These are phyloP conservation scores for Draba incana DNA, from an alignment of 345 rosid species.

Conservation along the genomic window DNA sequence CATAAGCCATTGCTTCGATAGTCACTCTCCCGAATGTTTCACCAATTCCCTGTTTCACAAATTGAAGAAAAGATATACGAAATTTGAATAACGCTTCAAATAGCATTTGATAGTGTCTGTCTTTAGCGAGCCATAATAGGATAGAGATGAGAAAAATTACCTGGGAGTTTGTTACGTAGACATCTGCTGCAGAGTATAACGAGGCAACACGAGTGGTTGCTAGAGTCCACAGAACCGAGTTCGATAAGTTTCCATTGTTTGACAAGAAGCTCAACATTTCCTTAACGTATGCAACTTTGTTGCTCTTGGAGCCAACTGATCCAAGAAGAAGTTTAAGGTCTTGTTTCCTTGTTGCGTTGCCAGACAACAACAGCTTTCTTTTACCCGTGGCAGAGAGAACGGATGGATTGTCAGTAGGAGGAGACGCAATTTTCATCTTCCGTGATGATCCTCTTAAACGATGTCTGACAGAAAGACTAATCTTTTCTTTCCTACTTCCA, in stretches of 20 bases:
- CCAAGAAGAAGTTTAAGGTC: slow-evolving; percentile 83
- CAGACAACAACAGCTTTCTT: slow-evolving; percentile 45
- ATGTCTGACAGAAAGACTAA: slow-evolving; percentile 52
- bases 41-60: slow-evolving; percentile 69
- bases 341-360: slow-evolving; percentile 45
- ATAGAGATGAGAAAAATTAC: slow-evolving; percentile 40
- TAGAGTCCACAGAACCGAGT: slow-evolving; percentile 75
- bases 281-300: slow-evolving; percentile 77
- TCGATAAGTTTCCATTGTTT: slow-evolving; percentile 63
- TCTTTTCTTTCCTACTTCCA: slow-evolving; percentile 36
- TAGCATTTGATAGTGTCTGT: slow-evolving; percentile 21
- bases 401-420: slow-evolving; percentile 32
- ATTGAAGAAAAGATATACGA: slow-evolving; percentile 1
- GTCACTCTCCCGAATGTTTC: slow-evolving; percentile 99
- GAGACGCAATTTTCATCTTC: slow-evolving; percentile 33
- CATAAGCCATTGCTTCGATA: slow-evolving; percentile 96
- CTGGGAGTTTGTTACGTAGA: slow-evolving; percentile 91
- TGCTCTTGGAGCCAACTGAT: slow-evolving; percentile 98
- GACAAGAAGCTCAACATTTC: slow-evolving; percentile 69
- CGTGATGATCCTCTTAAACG: slow-evolving; percentile 71
- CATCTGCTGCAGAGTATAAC: slow-evolving; percentile 94
- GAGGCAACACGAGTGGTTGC: slow-evolving; percentile 89
- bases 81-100: slow-evolving; percentile 18
- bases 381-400: slow-evolving; percentile 38
- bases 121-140: background rate